A percentile compares a stretch with the other conserved stretches of the same genome.
Conservation (phyloP, 1,139 yeast genomes). For the Geotrichum citri-aurantii region DNA sequence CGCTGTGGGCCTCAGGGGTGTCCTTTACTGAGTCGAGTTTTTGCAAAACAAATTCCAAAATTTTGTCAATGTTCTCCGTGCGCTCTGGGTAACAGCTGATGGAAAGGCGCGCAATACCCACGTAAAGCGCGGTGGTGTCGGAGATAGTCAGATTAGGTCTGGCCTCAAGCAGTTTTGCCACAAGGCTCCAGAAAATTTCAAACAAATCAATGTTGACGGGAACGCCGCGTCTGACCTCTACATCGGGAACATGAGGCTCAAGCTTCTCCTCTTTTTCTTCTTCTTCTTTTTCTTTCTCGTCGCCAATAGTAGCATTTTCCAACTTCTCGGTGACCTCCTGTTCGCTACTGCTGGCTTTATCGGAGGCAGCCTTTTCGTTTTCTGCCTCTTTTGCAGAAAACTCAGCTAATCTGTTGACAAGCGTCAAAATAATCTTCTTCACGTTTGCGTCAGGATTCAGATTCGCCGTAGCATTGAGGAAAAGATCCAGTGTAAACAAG, state of each 20-base stretch:
- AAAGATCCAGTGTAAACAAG: conserved; percentile 60
- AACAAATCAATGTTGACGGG: conserved; percentile 40
- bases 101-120: conserved; percentile 58
- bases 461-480: conserved; percentile 60
- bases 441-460: conserved; percentile 67
- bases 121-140: conserved; percentile 60
- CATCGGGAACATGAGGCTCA: conserved; percentile 3
- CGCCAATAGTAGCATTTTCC: conserved; percentile 17
- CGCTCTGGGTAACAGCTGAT: conserved; percentile 62
- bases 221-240: conserved; percentile 20
- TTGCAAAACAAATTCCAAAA: conserved; percentile 54
- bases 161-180: conserved; percentile 45
- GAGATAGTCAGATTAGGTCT: conserved; percentile 60
- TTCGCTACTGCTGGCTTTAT: not conserved
- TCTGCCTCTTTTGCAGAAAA: conserved; percentile 40
- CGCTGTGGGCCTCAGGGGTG: conserved; percentile 22
- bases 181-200: conserved; percentile 59
- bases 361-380: conserved; percentile 15
- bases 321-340: conserved; percentile 17
- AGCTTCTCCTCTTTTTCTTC: conserved; percentile 10
- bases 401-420: conserved; percentile 68
- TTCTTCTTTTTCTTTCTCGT: conserved; percentile 14
- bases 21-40: conserved; percentile 37
- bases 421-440: conserved; percentile 58
- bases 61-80: conserved; percentile 53